phyloP scores from a whole-genome alignment of 805 yeast genomes.

The Wickerhamomyces strasburgensis region DNA sequence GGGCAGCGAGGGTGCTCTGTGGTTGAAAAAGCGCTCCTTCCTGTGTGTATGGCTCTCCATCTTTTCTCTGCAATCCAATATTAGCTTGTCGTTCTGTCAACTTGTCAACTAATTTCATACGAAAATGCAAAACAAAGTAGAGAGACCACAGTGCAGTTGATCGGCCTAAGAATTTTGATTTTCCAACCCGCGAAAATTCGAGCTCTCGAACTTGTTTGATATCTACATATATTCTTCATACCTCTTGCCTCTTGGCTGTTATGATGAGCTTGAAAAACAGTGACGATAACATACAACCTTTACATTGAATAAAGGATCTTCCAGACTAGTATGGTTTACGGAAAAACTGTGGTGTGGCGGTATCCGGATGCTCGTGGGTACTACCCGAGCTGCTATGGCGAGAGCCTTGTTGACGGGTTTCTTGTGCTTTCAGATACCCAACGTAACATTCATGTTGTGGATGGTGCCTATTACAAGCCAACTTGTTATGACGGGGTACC shows the following conservation, averaged over 20 bases:
- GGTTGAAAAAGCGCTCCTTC: background rate
- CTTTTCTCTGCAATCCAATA: background rate
- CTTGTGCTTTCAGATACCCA: conserved; percentile 21
- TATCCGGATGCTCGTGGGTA: conserved; percentile 21
- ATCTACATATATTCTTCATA: too few species aligned
- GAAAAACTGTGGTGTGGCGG: conserved; percentile 30
- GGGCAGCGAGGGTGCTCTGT: conserved; percentile 13
- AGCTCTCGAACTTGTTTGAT: too few species aligned
- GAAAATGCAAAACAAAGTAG: too few species aligned
- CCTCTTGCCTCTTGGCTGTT: too few species aligned
- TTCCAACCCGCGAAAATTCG: too few species aligned
- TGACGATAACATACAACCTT: too few species aligned
- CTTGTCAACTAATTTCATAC: background rate
- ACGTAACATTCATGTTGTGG: conserved; percentile 13
- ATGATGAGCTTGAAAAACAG: too few species aligned
- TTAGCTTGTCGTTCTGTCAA: background rate
- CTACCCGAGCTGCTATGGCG: conserved; percentile 29
- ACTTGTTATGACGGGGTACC: conserved; percentile 32
- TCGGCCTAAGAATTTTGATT: too few species aligned
- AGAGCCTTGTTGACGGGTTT: conserved; percentile 30
- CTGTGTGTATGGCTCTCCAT: background rate
- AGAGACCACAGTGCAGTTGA: too few species aligned
- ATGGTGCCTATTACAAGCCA: conserved; percentile 25
- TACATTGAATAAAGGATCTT: too few species aligned
- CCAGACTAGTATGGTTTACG: conserved; percentile 17